Base-by-base conservation (phyloP, 208 protist species). In the Acanthamoeba divionensis region DNA sequence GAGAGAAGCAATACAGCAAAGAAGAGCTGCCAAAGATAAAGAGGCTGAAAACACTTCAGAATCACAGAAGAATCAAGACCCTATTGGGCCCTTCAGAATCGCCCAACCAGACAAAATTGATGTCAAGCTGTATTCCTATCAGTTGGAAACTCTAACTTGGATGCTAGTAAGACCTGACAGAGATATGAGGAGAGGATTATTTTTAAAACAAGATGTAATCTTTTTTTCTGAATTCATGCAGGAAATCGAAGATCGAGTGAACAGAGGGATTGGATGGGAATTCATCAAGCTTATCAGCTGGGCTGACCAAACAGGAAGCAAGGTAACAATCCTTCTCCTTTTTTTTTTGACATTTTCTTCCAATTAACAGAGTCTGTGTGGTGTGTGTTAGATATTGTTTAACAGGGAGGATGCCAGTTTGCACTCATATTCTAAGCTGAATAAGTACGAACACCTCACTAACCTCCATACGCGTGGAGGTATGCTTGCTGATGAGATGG, bases 401-500 rank as follows among this genome's bases (percentile, higher is more conserved):
- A 60, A 50, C 73, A 47, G 33, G 8, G 73, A 60, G 55, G 48
- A 33, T 3, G 47, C 15, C 3, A 24, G 26, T 8, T 33, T 83
- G 18, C 63, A 12, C 4, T 65, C 73, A 21, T 83, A 41, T 33
- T 47, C 55, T 15, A 24, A 62, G 4, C 48, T 83, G 48, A 52
- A 83, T n/a, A 54, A 60, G 47, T 62, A 83, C 41, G 24, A 83
- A 52, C 73, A 83, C 73, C 63, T 62, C 13, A 2, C 63, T 0
- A 47, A 33, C 47, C n/a, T 83, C 18, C 63, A 83, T 33, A 83
- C 73, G 2, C 73, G 73, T 18, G 73, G 73, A 10, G 73, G 73
- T 33, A 83, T 83, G n/a, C 73, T 83, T 10, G 73, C 73, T 21
- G 73, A 83, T 21, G 73, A 83, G 29, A 83, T 83, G 73, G 73